phyloP scores from a whole-genome alignment of 1,284 basidiomycete genomes.

The Pisolithus thermaeus region DNA sequence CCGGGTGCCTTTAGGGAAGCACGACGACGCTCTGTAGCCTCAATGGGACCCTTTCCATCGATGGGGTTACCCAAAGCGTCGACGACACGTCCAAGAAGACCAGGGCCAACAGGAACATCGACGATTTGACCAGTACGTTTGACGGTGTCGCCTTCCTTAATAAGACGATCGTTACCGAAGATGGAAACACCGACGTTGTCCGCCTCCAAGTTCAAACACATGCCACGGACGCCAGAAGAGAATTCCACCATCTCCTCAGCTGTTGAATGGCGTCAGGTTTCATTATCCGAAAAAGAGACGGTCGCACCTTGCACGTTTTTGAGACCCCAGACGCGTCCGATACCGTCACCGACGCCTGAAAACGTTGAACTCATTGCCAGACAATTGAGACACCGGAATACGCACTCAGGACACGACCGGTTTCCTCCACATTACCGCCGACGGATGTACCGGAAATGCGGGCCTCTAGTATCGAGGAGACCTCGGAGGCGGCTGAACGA shows the following conservation, averaged over 20 bases:
- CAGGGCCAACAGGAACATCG: conserved; percentile 97
- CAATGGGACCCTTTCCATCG: conserved; percentile 97
- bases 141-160: conserved; percentile 99
- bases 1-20: conserved; percentile 98
- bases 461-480: conserved; percentile 97
- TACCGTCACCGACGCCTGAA: conserved; percentile 98
- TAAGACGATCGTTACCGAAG: conserved; percentile 99
- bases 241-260: conserved; percentile 99
- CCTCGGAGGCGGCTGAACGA: conserved; percentile 89
- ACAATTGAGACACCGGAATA: conserved; percentile 16
- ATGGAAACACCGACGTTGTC: conserved; percentile 99
- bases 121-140: conserved; percentile 99
- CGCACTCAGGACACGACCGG: conserved; percentile 95
- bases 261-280: conserved; percentile 27
- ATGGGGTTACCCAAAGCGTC: conserved; percentile 99
- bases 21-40: conserved; percentile 89
- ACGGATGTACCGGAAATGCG: conserved; percentile 92
- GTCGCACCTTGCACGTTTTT: conserved; percentile 83
- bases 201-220: conserved; percentile 99
- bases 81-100: conserved; percentile 96
- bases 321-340: conserved; percentile 96
- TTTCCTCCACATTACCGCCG: conserved; percentile 96
- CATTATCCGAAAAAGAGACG: conserved; percentile 5
- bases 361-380: conserved; percentile 9
- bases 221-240: conserved; percentile 96